phyloP scores from a whole-genome alignment of 2,329 filamentous ascomycete species.

The Paracorniculantispora psalliotae region DNA sequence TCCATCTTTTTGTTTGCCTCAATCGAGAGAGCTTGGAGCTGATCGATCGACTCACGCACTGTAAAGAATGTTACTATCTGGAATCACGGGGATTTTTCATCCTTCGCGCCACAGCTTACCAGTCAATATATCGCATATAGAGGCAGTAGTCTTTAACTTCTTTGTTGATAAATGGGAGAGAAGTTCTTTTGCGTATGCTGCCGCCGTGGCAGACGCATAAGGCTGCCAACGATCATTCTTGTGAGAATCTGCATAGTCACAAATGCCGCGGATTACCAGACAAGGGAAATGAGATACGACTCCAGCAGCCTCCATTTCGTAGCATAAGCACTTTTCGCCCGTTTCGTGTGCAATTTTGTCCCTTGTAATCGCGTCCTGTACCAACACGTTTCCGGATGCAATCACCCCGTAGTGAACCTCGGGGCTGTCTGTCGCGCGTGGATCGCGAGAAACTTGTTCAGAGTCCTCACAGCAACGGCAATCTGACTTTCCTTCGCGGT shows the following conservation, averaged over 20 bases:
- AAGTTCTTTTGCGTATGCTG: conserved; percentile 19
- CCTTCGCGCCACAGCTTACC: too few species aligned
- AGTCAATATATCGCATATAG: too few species aligned
- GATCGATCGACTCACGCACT: too few species aligned
- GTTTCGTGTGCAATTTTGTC: background rate
- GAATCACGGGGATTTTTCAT: too few species aligned
- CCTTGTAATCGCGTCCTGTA: background rate
- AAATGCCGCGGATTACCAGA: conserved; percentile 30
- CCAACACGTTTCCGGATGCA: background rate
- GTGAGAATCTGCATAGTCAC: conserved; percentile 27
- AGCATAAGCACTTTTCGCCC: conserved; percentile 14
- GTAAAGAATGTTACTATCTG: too few species aligned
- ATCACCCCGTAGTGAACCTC: background rate
- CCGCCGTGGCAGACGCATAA: conserved; percentile 21
- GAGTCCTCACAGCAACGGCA: background rate
- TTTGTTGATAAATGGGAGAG: background rate
- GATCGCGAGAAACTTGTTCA: background rate
- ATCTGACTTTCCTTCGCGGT: background rate
- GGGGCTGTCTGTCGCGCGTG: background rate
- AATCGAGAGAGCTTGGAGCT: too few species aligned
- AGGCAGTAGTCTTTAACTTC: too few species aligned
- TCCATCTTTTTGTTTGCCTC: too few species aligned
- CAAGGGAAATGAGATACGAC: conserved; percentile 23
- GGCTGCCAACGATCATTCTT: conserved; percentile 23
- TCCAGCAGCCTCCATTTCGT: conserved; percentile 26